A percentile compares a stretch with the other conserved stretches of the same genome.
phyloP scores from a whole-genome alignment of 2,329 filamentous ascomycete genomes.

The Ceratocystiopsis brevicomis region DNA sequence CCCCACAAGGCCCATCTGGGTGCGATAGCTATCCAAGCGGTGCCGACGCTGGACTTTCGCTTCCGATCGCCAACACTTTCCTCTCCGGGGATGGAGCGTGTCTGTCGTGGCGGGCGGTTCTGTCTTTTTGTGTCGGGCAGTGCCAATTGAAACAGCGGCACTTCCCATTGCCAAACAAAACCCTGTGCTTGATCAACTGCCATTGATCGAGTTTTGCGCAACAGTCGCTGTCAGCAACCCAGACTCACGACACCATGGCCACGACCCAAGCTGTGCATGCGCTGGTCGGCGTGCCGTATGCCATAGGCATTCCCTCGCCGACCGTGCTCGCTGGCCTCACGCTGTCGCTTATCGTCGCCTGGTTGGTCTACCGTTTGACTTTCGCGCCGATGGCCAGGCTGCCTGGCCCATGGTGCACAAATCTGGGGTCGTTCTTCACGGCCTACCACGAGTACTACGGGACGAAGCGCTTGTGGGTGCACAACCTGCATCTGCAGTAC shows the following conservation, averaged over 20 bases:
- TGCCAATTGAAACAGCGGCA: too few species aligned
- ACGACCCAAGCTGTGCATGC: background rate
- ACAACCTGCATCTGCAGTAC: conserved; percentile 2
- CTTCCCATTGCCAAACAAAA: too few species aligned
- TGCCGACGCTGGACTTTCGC: background rate
- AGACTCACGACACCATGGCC: too few species aligned
- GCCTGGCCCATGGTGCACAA: conserved; percentile 5
- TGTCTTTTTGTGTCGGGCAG: background rate
- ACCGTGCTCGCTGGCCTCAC: background rate
- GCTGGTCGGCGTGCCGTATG: background rate
- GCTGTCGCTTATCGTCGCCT: background rate
- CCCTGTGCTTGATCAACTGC: too few species aligned
- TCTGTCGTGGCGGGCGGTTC: background rate
- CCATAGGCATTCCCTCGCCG: background rate
- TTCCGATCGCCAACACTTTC: background rate
- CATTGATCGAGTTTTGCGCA: too few species aligned
- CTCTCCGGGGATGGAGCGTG: background rate
- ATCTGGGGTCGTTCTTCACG: background rate
- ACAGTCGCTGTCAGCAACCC: too few species aligned
- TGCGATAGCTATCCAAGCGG: too few species aligned
- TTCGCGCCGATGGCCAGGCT: background rate
- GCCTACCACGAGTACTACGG: conserved; percentile 3
- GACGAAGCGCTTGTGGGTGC: conserved; percentile 4
- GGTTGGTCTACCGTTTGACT: background rate
- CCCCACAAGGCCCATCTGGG: too few species aligned